Base-by-base conservation (phyloP, 345 rosid genomes). In the Aegle marmelos region DNA sequence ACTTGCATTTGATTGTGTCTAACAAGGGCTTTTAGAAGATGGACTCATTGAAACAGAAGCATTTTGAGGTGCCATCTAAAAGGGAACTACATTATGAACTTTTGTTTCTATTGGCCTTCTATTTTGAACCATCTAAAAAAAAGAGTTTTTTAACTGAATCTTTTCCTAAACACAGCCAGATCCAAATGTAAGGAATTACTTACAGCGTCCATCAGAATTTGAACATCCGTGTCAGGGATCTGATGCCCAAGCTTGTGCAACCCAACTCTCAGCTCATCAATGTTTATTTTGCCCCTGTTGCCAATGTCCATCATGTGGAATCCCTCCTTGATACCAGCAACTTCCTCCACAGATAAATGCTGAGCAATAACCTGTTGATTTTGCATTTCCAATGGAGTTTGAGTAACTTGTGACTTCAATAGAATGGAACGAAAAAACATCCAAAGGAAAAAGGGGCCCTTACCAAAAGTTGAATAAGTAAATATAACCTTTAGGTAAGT, bases 161-260 rank as follows among this genome's bases (percentile, higher is more conserved):
- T 60, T 65, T 36, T 39, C 36, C 56, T 53, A 62, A n/a, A 60
- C 58, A 73, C 6, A n/a, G 70, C 22, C 53, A 72, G 16, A 60
- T 48, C 17, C 60, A 11, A 63, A 60, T 34, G 25, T 21, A 59
- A 24, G 58, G 53, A 66, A 78, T 73, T 79, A 79, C 98, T 88
- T 85, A 96, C 99, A 25, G 98, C 97, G 9, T 94, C 98, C 99
- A 96, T 96, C 48, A 96, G 83, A 77, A 94, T 94, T 82, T 92
- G 97, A 86, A 96, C 86, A 82, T 97, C 99, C 11, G 90, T 75
- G 70, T 94, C 97, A 7, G 97, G 80, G 75, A 97, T 75, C 25
- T 73, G 84, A 79, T 92, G 94, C 63, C 98, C 98, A 75, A 97
- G 93, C 83, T 90, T 90, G 58, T 89, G 91, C 79, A 97, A 84